phyloP scores from a whole-genome alignment of 2,329 filamentous ascomycete species.

The Fusarium aywerte region DNA sequence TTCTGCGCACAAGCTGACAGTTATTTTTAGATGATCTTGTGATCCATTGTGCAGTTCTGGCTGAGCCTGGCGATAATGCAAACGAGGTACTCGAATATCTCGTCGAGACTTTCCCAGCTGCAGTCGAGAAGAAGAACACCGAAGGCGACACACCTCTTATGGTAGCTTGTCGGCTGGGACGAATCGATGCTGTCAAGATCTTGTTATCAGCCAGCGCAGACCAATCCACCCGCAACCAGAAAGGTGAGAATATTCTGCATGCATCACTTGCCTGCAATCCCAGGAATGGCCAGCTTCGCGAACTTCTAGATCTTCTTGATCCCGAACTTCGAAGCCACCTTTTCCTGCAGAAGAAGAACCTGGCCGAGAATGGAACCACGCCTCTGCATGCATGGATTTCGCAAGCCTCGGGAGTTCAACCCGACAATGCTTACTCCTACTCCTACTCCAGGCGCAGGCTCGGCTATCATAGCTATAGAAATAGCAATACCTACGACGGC shows the following conservation, averaged over 20 bases:
- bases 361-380: slow-evolving; percentile 64
- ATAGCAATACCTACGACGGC: slow-evolving; percentile 39
- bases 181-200: slow-evolving; percentile 65
- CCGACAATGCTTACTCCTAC: slow-evolving; percentile 12
- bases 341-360: slow-evolving; percentile 67
- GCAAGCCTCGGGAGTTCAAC: slow-evolving; percentile 39
- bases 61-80: slow-evolving; percentile 53
- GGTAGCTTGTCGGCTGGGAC: slow-evolving; percentile 69
- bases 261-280: slow-evolving; percentile 55
- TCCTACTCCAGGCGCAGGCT: slow-evolving; percentile 2
- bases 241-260: slow-evolving; percentile 76
- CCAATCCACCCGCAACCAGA: slow-evolving; percentile 69
- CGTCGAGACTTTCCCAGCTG: slow-evolving; percentile 68
- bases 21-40: slow-evolving; percentile 65
- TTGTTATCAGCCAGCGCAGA: slow-evolving; percentile 77
- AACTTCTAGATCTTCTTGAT: slow-evolving; percentile 69
- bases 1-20: slow-evolving; percentile 35
- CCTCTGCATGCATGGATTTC: slow-evolving; percentile 72
- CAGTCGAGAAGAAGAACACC: slow-evolving; percentile 69
- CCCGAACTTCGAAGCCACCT: slow-evolving; percentile 65
- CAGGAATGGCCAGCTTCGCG: slow-evolving; percentile 51
- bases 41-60: slow-evolving; percentile 73
- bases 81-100: slow-evolving; percentile 72
- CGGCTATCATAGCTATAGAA: slow-evolving; percentile 3
- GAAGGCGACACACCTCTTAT: slow-evolving; percentile 74